phyloP scores from a whole-genome alignment of 1,284 basidiomycete genomes.

The Prillingera fragicola region DNA sequence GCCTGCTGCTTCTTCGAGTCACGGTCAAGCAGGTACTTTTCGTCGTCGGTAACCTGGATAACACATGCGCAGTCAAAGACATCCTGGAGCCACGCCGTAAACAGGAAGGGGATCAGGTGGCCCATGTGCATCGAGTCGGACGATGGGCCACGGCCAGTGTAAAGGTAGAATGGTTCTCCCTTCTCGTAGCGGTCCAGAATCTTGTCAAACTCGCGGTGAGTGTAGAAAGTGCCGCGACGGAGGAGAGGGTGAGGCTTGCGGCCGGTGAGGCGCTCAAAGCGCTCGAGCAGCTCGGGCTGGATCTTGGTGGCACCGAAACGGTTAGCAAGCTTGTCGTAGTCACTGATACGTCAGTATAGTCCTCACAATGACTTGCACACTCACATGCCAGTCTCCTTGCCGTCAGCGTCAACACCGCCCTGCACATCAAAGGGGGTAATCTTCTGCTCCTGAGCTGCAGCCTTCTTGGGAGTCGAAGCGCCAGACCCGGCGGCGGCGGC shows the following conservation, averaged over 20 bases:
- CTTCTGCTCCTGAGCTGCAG: constrained; percentile 66
- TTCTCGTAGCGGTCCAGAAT: constrained; percentile 95
- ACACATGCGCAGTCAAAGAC: constrained; percentile 93
- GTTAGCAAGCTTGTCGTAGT: constrained; percentile 92
- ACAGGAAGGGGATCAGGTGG: constrained; percentile 94
- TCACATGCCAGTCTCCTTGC: constrained; percentile 75
- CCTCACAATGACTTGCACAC: no score
- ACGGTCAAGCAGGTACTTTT: constrained; percentile 98
- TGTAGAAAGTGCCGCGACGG: constrained; percentile 93
- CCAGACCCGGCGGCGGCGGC: neutral
- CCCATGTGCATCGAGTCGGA: constrained; percentile 97
- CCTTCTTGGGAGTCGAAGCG: no score
- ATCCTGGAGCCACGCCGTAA: constrained; percentile 98
- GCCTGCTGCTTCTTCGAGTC: constrained; percentile 52
- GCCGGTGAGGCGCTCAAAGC: constrained; percentile 90
- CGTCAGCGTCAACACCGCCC: constrained; percentile 81
- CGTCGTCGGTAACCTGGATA: constrained; percentile 95
- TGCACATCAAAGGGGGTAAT: constrained; percentile 99
- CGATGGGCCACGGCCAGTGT: constrained; percentile 94
- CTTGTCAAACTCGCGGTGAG: constrained; percentile 89
- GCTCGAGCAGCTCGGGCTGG: constrained; percentile 68
- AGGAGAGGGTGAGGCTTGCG: constrained; percentile 85
- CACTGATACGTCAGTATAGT: constrained; percentile 50
- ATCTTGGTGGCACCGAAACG: constrained; percentile 90
- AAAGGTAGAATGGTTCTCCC: constrained; percentile 95